Evolutionary conservation across 2,329 filamentous ascomycete species (phyloP).

Genomic region (Cephalotrichum gorgonifer): DNA sequence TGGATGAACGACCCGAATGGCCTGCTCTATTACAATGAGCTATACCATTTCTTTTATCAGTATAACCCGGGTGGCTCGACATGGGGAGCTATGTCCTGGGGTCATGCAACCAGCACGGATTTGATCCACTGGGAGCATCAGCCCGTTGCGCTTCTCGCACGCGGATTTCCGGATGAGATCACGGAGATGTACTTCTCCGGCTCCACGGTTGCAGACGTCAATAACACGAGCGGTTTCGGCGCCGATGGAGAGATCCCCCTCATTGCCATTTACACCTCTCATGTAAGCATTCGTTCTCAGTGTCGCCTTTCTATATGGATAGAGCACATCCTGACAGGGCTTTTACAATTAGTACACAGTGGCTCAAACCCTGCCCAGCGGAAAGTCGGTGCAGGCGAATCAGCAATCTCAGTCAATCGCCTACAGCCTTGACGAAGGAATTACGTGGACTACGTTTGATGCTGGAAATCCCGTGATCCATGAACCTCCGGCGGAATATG

Average conservation of each 20-base stretch:
- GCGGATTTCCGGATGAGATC: slow-evolving; percentile 1
- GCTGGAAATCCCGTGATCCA: slow-evolving; percentile 3
- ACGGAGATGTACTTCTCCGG: slow-evolving; percentile 6
- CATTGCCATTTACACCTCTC: slow-evolving; percentile 3
- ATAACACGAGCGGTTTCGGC: slow-evolving; percentile 5
- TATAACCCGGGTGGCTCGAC: slow-evolving; percentile 4
- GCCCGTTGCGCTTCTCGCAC: background rate
- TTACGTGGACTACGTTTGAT: slow-evolving; percentile 5
- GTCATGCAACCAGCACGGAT: slow-evolving; percentile 4
- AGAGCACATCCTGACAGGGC: background rate
- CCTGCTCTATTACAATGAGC: slow-evolving; percentile 4
- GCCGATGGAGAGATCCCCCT: background rate
- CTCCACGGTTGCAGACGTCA: slow-evolving; percentile 1
- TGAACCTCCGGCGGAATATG: background rate
- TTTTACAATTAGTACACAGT: background rate
- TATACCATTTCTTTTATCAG: slow-evolving; percentile 6
- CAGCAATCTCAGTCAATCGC: slow-evolving; percentile 5
- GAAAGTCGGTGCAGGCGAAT: background rate
- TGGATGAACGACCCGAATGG: slow-evolving; percentile 7
- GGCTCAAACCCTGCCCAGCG: slow-evolving; percentile 2
- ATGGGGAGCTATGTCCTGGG: slow-evolving; percentile 5
- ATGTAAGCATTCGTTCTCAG: background rate
- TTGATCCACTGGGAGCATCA: slow-evolving; percentile 5
- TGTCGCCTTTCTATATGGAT: background rate
- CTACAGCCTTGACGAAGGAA: slow-evolving; percentile 3